A percentile compares a stretch with the other conserved stretches of the same genome.
These are phyloP conservation scores for Trichoderma polysporum DNA, from an alignment of 2,329 filamentous ascomycete species.

Conservation along the genomic window DNA sequence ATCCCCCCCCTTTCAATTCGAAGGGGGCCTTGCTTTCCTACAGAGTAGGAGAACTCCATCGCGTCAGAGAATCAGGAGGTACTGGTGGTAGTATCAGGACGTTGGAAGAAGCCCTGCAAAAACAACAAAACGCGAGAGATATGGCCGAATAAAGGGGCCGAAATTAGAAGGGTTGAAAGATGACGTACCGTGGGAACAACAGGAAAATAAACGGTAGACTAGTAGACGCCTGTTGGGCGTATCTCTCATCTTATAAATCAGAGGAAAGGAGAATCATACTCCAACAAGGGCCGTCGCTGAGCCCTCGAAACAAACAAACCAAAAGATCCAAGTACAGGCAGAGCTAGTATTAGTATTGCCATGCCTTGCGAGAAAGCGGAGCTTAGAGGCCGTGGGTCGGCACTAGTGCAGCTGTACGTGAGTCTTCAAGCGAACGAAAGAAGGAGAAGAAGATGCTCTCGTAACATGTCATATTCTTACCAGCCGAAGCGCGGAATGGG, in stretches of 20 bases:
- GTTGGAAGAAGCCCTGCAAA: neutral
- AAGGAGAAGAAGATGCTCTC: neutral
- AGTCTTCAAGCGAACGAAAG: neutral
- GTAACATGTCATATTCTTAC: constrained; percentile 2
- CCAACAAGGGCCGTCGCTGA: neutral
- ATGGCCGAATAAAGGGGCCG: neutral
- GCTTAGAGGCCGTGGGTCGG: neutral
- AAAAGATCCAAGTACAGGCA: neutral
- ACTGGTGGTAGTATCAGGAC: neutral
- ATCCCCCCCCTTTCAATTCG: neutral
- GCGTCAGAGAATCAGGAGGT: neutral
- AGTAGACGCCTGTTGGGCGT: neutral
- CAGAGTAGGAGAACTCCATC: neutral
- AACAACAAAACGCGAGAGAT: neutral
- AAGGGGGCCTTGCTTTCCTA: neutral
- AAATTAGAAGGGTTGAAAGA: neutral
- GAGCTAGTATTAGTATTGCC: constrained; percentile 13
- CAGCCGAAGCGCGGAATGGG: neutral
- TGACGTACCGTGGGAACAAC: constrained; percentile 2
- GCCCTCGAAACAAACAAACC: neutral
- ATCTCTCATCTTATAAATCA: neutral
- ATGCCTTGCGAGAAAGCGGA: constrained; percentile 17
- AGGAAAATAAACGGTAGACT: neutral
- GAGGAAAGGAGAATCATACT: neutral
- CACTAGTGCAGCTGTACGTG: neutral